Percentiles rank a stretch among this genome's conserved stretches.
phyloP scores from a whole-genome alignment of 192 early-diverging fungal genomes.

The Backusella luteola region DNA sequence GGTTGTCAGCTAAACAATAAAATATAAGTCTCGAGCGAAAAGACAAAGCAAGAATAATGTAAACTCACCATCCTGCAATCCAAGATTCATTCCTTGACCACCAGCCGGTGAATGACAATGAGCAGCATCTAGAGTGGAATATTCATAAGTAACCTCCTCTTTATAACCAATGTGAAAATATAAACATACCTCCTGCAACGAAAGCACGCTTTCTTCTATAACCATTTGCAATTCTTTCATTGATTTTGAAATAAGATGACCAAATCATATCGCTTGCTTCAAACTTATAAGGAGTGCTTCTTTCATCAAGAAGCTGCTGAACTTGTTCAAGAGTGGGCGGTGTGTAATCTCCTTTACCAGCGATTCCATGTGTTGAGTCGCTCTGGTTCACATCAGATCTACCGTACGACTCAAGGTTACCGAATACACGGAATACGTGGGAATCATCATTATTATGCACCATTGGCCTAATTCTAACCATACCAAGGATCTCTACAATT shows the following conservation, averaged over 20 bases:
- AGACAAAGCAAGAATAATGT: neutral
- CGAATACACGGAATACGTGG: constrained; percentile 4
- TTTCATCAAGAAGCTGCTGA: neutral
- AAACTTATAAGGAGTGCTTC: constrained; percentile 3
- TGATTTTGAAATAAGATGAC: constrained; percentile 29
- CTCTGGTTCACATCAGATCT: neutral
- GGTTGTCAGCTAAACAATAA: constrained; percentile 32
- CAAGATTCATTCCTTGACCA: constrained; percentile 45
- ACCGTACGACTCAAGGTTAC: neutral
- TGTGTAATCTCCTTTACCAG: neutral
- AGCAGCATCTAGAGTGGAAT: constrained; percentile 29
- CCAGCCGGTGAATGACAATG: constrained; percentile 39
- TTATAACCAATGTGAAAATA: neutral
- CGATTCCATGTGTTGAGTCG: neutral
- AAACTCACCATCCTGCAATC: constrained; percentile 41
- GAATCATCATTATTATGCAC: neutral
- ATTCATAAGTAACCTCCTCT: neutral
- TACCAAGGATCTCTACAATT: neutral
- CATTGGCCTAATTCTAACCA: neutral
- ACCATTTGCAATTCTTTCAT: constrained; percentile 36
- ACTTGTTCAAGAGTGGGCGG: constrained; percentile 11
- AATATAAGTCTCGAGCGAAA: neutral
- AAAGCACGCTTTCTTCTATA: constrained; percentile 31
- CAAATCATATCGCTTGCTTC: constrained; percentile 12
- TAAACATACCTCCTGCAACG: constrained; percentile 29